Evolutionary conservation across 345 rosid species (phyloP).

Genomic region (Citrus reticulata): DNA sequence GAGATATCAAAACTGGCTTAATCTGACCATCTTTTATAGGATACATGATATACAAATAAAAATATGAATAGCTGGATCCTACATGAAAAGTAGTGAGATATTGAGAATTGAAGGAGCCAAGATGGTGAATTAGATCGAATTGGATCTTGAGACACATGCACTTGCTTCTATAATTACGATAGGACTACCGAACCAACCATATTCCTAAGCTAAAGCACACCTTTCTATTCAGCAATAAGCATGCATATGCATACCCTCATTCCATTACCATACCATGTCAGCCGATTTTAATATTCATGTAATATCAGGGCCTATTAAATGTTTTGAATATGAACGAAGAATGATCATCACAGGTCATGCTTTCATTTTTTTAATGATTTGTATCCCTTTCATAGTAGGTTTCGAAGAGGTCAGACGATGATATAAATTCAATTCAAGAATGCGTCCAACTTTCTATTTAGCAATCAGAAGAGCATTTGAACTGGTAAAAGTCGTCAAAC

Average conservation of each 20-base stretch:
- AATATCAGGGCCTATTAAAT: too few species aligned
- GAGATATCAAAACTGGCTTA: not conserved
- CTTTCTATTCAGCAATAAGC: not conserved
- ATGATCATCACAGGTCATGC: not conserved
- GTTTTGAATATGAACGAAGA: not conserved
- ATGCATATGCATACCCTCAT: not conserved
- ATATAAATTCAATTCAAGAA: not conserved
- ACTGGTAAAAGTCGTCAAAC: constrained; percentile 9
- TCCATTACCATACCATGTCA: not conserved
- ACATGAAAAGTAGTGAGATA: not conserved
- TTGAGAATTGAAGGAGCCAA: constrained; percentile 7
- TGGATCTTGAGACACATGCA: constrained; percentile 3
- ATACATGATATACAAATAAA: not conserved
- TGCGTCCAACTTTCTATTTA: constrained; percentile 6
- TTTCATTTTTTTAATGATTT: not conserved
- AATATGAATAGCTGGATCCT: not conserved
- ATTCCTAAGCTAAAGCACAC: not conserved
- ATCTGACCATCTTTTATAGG: not conserved
- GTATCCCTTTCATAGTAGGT: constrained; percentile 21
- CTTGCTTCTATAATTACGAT: not conserved
- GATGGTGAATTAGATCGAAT: not conserved
- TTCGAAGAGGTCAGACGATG: constrained; percentile 17
- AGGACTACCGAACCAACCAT: not conserved
- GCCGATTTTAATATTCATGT: too few species aligned
- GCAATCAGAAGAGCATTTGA: constrained; percentile 16